phyloP scores from a whole-genome alignment of 345 rosid species.

The Carallia brachiata region DNA sequence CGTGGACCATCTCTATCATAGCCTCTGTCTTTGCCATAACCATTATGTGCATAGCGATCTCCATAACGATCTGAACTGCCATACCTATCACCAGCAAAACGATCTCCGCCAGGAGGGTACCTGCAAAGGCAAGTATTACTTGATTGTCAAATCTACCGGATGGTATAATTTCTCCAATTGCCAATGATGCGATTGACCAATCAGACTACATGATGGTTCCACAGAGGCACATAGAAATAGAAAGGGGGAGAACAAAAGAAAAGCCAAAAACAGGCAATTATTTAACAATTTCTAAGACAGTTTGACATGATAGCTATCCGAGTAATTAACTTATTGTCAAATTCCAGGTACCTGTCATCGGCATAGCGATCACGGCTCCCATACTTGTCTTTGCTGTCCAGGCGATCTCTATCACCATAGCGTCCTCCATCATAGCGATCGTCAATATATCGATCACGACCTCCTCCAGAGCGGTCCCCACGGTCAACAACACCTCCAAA shows the following conservation, averaged over 20 bases:
- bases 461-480: constrained; percentile 71
- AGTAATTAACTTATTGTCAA: no score
- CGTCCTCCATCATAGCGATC: constrained; percentile 90
- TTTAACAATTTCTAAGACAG: no score
- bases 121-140: constrained; percentile 32
- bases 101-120: constrained; percentile 69
- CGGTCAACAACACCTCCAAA: constrained; percentile 70
- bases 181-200: no score
- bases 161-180: no score
- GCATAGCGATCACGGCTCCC: constrained; percentile 69
- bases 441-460: constrained; percentile 85
- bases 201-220: no score
- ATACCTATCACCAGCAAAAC: constrained; percentile 65
- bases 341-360: constrained; percentile 60
- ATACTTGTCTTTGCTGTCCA: constrained; percentile 75
- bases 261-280: no score
- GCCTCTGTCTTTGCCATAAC: constrained; percentile 69
- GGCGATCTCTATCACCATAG: constrained; percentile 77
- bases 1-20: constrained; percentile 70
- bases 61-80: constrained; percentile 74
- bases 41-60: constrained; percentile 67
- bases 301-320: no score
- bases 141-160: no score
- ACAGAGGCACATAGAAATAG: no score
- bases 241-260: no score